Evolutionary conservation across 371 early-diverging fungal genomes (phyloP), one percentile per base, ranked within the genome.

Genomic region (Nosema granulosis): DNA sequence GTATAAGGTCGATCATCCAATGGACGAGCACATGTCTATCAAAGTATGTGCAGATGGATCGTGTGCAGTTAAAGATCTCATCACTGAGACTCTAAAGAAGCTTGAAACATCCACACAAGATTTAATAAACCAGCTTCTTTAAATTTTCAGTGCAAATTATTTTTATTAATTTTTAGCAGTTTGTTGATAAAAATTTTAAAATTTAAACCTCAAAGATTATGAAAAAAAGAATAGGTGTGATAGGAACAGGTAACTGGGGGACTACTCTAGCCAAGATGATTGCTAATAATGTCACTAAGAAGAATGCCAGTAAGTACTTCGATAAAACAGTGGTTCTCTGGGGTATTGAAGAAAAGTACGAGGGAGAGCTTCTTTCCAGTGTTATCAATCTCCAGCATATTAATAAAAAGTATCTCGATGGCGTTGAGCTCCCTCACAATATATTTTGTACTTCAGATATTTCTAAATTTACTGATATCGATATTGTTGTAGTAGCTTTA

Each of bases 401-500:
- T 85, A 97, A 97, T 85, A 90, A 91, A 79, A 94, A 93, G 88
- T 94, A 97, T 82, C 88, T 97, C 51, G 93, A 94, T 24, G 92
- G 91, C 58, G 88, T 93, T 65, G 86, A 86, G 62, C 86, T 97
- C 51, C 94, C 95, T 1, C 83, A 87, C 32, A 95, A 93, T 83
- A 88, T 96, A 26, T 86, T 88, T n/a, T 95, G 95, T 16, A 88
- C 88, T 24, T 89, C 95, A 3, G 90, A 92, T 74, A 83, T 95
- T 16, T 74, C 88, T 9, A 88, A 90, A 52, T 89, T 89, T 68
- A 78, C 87, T 20, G 92, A 87, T 70, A 91, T 93, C 6, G 92
- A 94, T 34, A 87, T 94, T 61, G 85, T 96, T 22, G 89, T 96
- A 32, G 92, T 97, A 84, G 94, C 94, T 13, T 85, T 96, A 35